Percentiles rank a stretch among this genome's conserved stretches.
phyloP scores from a whole-genome alignment of 768 basidiomycete species.

The Pleurotus cornucopiae region DNA sequence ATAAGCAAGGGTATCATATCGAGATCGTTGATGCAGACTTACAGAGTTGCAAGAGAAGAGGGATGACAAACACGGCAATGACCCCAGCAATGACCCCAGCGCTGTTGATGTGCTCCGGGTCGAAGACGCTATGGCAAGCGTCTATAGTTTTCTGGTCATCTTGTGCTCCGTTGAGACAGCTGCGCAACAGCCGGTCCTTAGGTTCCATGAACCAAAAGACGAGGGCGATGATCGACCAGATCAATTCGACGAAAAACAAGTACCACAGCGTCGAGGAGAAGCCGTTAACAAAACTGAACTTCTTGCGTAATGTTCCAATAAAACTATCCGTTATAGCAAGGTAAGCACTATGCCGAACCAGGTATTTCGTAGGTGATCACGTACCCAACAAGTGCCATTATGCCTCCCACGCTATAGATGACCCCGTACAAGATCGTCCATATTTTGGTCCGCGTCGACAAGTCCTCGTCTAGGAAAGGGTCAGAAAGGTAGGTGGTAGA shows the following conservation, averaged over 20 bases:
- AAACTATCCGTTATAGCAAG: conserved; percentile 20
- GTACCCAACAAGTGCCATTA: conserved; percentile 32
- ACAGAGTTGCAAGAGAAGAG: conserved; percentile 35
- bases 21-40: conserved; percentile 14
- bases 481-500: background rate
- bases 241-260: conserved; percentile 22
- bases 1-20: conserved; percentile 1
- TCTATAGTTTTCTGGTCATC: conserved; percentile 20
- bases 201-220: conserved; percentile 28
- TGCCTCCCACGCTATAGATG: conserved; percentile 27
- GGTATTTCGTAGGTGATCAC: conserved; percentile 10
- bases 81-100: conserved; percentile 21
- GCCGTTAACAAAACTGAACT: conserved; percentile 28
- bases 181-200: conserved; percentile 18
- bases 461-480: conserved; percentile 17
- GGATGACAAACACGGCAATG: conserved; percentile 28
- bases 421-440: conserved; percentile 26
- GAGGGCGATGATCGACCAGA: conserved; percentile 25
- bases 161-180: conserved; percentile 24
- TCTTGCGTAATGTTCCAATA: conserved; percentile 34
- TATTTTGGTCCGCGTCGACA: conserved; percentile 23
- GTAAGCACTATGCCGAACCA: background rate
- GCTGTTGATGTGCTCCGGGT: conserved; percentile 14
- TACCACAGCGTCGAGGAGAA: conserved; percentile 27
- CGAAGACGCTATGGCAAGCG: conserved; percentile 24